Base-by-base conservation (phyloP, 2,329 filamentous ascomycete genomes). In the Colletotrichum cuscutae region DNA sequence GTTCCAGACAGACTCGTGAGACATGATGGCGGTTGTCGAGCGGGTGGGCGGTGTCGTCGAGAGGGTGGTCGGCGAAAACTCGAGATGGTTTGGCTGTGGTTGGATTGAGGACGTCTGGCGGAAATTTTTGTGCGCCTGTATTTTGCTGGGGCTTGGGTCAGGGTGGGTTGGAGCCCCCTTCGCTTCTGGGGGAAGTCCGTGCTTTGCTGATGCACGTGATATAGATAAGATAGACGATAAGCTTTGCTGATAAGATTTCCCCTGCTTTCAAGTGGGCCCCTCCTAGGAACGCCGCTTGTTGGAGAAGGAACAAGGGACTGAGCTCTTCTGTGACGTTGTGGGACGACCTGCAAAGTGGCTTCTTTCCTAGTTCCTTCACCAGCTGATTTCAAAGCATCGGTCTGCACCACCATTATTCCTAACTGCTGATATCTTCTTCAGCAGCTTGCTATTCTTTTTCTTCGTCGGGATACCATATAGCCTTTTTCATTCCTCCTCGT, bases 1-100 rank as follows among this genome's bases (percentile, higher is more conserved):
- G 93, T 97, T 98, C 95, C 96, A 99, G 89, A 98, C 95, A 84
- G 93, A 95, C 90, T 98, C 96, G 95, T 90, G 89, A 88, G 87
- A 89, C 89, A 89, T 90, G 80, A 82, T 89, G 83, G 82, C 84
- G 82, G 80, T 81, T 76, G 78, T 83, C 79, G 77, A 78, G 79
- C 77, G 79, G 76, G 71, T 64, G 75, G 77, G 76, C 76, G 72
- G 78, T 61, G 73, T 68, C 67, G 67, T 65, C 61, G 73, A 65
- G 70, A 73, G 68, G 62, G 42, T 68, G 35, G 59, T 24, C 68
- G 67, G 60, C 67, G 66, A 71, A 65, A 65, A 56, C 68, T 73
- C 61, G 71, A 62, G 62, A 71, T 73, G 71, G 68, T 52, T 69
- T 74, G 72, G 54, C 72, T 69, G 71, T 73, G 49, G 60, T 68